Evolutionary conservation across 306 rosid species (phyloP), one percentile per base, ranked within the genome.

Genomic region (Corylus americana): DNA sequence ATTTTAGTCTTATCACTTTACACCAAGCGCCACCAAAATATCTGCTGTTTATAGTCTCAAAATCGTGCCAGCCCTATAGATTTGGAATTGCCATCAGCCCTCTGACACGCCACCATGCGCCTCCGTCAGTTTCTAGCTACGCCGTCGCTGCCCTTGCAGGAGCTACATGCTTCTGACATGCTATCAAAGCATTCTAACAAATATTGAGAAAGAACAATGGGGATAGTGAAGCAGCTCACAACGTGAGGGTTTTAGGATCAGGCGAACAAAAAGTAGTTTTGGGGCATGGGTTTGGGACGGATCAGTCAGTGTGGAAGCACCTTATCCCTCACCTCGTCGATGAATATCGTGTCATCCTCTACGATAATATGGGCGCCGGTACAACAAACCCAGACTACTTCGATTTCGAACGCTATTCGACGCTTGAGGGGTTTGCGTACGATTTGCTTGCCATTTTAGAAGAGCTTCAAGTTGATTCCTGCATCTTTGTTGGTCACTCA

Each of bases 291-390:
- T 88, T 92, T 76, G 97, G 97, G 27, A 92, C 93, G 1, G 94
- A 92, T 72, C 97, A 92, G 62, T 92, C 93, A 0, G 94, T 88
- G 42, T 92, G 97, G 93, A 92, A 88, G 73, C 88, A 92, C 81
- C 87, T 90, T 4, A 82, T 87, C 0, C 97, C 94, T 2, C 93
- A 92, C 55, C 83, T 92, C 1, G 73, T 92, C 6, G 90, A 90
- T 7, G 86, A 87, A 42, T 87, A 85, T 77, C 84, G 72, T 0
- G 88, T 90, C 8, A 39, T 92, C 63, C 55, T 92, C 25, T 92
- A 85, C 74, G 94, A 92, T 76, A 92, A 90, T 73, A 92, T 92
- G 82, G 92, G 97, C 3, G 90, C 90, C 27, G 93, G 92, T 16
- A 90, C 94, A 5, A 92, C 97, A 3, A 90, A 87, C 42, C 94